phyloP scores from a whole-genome alignment of 352 stramenopile genomes.

The Peronospora farinosa region DNA sequence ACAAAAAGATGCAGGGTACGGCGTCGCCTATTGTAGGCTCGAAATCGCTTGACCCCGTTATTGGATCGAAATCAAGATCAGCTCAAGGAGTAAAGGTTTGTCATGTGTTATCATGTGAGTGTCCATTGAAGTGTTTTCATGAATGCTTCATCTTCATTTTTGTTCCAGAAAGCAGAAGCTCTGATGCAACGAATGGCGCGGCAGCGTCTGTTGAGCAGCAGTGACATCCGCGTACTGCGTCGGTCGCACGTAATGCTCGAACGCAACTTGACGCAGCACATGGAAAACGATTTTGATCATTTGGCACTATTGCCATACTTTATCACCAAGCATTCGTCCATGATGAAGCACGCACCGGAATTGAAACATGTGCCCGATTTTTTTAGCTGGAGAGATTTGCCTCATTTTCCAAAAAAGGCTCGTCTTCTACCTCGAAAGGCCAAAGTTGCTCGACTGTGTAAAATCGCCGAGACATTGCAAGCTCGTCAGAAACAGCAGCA shows the following conservation, averaged over 20 bases:
- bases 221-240: constrained; percentile 41
- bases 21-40: constrained; percentile 3
- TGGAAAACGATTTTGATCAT: constrained; percentile 51
- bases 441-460: constrained; percentile 25
- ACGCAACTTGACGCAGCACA: constrained; percentile 45
- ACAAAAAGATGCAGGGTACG: constrained; percentile 7
- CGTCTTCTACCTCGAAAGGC: constrained; percentile 2
- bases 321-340: constrained; percentile 26
- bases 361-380: constrained; percentile 43
- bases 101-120: neutral
- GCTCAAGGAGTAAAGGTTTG: constrained; percentile 40
- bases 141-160: neutral
- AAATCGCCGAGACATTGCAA: constrained; percentile 33
- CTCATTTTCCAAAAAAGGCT: constrained; percentile 36
- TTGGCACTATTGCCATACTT: constrained; percentile 62
- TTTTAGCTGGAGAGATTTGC: constrained; percentile 40
- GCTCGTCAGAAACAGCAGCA: constrained; percentile 15
- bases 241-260: constrained; percentile 53
- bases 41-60: constrained; percentile 45
- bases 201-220: constrained; percentile 41
- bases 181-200: constrained; percentile 58
- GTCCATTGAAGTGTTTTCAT: neutral
- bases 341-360: constrained; percentile 27
- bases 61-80: constrained; percentile 28
- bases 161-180: constrained; percentile 43